Percentiles rank a stretch among this genome's conserved stretches.
Evolutionary conservation across 1,284 basidiomycete species (phyloP).

Genomic region (Mrakiaceae sp.): DNA sequence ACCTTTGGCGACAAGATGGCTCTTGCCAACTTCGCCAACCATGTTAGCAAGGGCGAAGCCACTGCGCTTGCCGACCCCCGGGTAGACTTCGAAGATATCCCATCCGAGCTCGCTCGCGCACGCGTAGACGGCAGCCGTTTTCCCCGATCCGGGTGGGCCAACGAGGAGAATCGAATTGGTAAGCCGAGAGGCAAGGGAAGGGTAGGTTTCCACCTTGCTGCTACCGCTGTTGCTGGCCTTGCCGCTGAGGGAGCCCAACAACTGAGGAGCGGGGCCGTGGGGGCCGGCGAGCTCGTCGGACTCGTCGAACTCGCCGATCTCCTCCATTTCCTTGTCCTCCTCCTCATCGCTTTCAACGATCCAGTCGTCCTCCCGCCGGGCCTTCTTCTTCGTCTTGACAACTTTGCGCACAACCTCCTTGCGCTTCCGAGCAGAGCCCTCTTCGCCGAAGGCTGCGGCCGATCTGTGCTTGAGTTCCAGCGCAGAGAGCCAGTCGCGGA

Average conservation of each 20-base stretch:
- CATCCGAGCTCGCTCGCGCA: constrained; percentile 86
- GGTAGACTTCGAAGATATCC: constrained; percentile 94
- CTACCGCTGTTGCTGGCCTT: constrained; percentile 6
- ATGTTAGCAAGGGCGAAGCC: constrained; percentile 66
- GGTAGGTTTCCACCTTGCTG: constrained; percentile 22
- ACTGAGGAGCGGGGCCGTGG: constrained; percentile 20
- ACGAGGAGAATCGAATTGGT: constrained; percentile 73
- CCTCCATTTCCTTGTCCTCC: constrained; percentile 19
- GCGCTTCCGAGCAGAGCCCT: neutral
- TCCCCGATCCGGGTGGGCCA: constrained; percentile 78
- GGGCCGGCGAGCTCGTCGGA: constrained; percentile 21
- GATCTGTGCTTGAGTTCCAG: constrained; percentile 41
- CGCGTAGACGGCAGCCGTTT: constrained; percentile 85
- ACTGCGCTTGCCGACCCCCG: constrained; percentile 80
- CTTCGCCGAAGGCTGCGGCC: constrained; percentile 5
- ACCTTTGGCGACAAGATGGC: constrained; percentile 55
- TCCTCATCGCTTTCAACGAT: constrained; percentile 33
- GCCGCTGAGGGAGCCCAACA: constrained; percentile 16
- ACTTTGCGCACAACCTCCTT: constrained; percentile 27
- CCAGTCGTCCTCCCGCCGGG: constrained; percentile 26
- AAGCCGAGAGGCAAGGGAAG: constrained; percentile 36
- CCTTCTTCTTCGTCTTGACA: constrained; percentile 24
- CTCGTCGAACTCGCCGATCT: constrained; percentile 14
- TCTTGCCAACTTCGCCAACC: constrained; percentile 86
- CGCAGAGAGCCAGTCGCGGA: constrained; percentile 72